Conservation (phyloP, 2,329 filamentous ascomycete genomes). For the Colletotrichum sp. region DNA sequence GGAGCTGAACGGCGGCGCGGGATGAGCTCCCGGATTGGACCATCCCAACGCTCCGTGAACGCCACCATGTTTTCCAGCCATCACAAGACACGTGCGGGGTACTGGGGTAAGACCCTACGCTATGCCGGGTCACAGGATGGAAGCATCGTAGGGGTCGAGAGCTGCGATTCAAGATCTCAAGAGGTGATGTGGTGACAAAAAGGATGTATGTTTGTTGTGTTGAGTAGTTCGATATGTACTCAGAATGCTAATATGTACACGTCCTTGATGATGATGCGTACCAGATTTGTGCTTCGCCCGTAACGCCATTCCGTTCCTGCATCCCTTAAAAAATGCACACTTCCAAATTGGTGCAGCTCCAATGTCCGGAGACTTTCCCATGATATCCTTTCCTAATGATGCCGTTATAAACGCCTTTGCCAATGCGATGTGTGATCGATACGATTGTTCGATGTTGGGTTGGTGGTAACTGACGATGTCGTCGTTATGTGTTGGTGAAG, state of each 20-base stretch:
- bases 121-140: not conserved
- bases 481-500: not conserved
- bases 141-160: not conserved
- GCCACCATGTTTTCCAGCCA: not conserved
- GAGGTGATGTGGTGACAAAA: not conserved
- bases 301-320: not conserved
- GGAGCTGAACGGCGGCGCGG: not conserved
- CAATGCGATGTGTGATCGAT: not conserved
- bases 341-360: not conserved
- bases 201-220: not conserved
- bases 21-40: not conserved
- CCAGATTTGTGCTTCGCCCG: not conserved
- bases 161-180: not conserved
- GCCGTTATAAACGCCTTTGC: conserved; percentile 1
- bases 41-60: not conserved
- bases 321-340: not conserved
- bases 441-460: not conserved
- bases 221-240: not conserved
- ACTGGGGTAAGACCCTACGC: conserved; percentile 1
- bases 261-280: not conserved
- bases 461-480: not conserved
- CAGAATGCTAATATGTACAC: not conserved
- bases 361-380: not conserved
- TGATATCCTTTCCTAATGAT: not conserved
- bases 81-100: conserved; percentile 19